phyloP scores from a whole-genome alignment of 106 monocot species.

The Posidonia australis region DNA sequence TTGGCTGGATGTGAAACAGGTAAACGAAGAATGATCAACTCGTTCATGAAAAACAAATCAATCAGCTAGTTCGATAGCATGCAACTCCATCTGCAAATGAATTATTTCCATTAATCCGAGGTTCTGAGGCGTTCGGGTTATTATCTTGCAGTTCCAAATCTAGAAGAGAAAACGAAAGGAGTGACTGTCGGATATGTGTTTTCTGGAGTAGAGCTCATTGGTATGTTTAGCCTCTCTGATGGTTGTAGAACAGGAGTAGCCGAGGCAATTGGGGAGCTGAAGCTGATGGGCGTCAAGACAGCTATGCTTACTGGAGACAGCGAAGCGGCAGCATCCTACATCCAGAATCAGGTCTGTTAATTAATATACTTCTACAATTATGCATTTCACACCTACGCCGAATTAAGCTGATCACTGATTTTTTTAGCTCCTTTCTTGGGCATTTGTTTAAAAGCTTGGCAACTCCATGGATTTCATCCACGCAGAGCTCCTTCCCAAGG shows the following conservation, averaged over 20 bases:
- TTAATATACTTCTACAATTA: too few species aligned
- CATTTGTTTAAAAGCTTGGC: conserved; percentile 28
- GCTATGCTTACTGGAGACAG: conserved; percentile 90
- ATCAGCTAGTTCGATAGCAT: too few species aligned
- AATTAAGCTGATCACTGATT: not conserved
- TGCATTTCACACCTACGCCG: too few species aligned
- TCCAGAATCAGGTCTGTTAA: conserved; percentile 56
- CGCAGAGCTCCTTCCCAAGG: conserved; percentile 69
- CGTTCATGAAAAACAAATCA: too few species aligned
- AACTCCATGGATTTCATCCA: conserved; percentile 47
- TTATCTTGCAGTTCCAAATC: conserved; percentile 29
- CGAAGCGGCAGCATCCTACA: conserved; percentile 44
- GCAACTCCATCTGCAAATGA: too few species aligned
- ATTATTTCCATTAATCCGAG: too few species aligned
- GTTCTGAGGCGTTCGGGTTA: too few species aligned
- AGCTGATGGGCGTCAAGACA: conserved; percentile 46
- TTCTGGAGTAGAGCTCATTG: conserved; percentile 25
- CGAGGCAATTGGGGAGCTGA: conserved; percentile 52
- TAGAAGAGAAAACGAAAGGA: conserved; percentile 33
- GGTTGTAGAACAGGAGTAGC: conserved; percentile 59
- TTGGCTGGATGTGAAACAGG: conserved; percentile 58
- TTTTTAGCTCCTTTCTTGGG: not conserved
- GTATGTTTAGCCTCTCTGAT: conserved; percentile 62
- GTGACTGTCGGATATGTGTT: conserved; percentile 59
- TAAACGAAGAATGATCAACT: conserved; percentile 8